Evolutionary conservation across 768 basidiomycete species (phyloP).

Genomic region (Multifurca ochricompacta): DNA sequence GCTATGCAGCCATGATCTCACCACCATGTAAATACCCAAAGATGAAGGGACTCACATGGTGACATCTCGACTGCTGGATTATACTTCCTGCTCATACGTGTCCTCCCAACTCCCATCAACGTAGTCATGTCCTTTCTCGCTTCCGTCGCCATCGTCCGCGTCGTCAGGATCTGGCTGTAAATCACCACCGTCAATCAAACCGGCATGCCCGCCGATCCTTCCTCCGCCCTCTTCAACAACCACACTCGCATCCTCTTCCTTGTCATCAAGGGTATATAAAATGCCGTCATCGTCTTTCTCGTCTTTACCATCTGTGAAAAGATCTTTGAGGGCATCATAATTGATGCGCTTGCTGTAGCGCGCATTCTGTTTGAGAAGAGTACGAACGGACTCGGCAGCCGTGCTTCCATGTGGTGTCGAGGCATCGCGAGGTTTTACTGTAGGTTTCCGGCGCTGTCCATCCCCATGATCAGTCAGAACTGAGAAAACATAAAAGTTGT

Average conservation of each 20-base stretch:
- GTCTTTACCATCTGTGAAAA: slow-evolving; percentile 43
- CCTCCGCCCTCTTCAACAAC: slow-evolving; percentile 36
- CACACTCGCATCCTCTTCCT: slow-evolving; percentile 33
- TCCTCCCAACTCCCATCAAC: slow-evolving; percentile 33
- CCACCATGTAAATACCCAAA: neutral
- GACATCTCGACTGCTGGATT: neutral
- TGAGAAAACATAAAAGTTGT: neutral
- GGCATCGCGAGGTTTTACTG: slow-evolving; percentile 62
- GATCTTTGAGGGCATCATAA: slow-evolving; percentile 77
- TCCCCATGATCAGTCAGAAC: slow-evolving; percentile 25
- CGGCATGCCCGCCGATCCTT: slow-evolving; percentile 23
- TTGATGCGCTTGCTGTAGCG: slow-evolving; percentile 92
- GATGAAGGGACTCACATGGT: neutral
- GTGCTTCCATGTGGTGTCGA: slow-evolving; percentile 61
- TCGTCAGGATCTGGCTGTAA: slow-evolving; percentile 24
- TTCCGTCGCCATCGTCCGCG: slow-evolving; percentile 26
- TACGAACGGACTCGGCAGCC: slow-evolving; percentile 69
- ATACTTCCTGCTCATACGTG: slow-evolving; percentile 68
- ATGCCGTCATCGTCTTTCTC: slow-evolving; percentile 43
- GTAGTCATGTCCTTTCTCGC: slow-evolving; percentile 37
- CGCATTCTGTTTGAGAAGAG: slow-evolving; percentile 75
- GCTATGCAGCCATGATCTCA: neutral
- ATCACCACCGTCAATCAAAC: slow-evolving; percentile 6
- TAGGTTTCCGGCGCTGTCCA: slow-evolving; percentile 58
- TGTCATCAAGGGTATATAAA: slow-evolving; percentile 46